Conservation (phyloP, 1,139 yeast species). For the Geotrichum cucujoidarum region DNA sequence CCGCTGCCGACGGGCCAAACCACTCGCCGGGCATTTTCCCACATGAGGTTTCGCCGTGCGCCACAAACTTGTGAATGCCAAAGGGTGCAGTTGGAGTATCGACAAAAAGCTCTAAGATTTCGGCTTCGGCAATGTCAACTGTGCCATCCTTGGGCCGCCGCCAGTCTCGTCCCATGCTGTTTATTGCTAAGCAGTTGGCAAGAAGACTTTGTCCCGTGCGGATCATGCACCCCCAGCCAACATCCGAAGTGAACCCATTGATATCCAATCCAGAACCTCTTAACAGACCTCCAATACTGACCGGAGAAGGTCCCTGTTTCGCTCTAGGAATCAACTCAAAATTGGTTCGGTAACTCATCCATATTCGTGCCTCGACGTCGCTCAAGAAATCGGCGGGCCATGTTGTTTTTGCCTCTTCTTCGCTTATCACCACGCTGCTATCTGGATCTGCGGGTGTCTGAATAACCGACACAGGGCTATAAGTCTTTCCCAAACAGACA, state of each 20-base stretch:
- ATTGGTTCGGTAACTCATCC: conserved; percentile 80
- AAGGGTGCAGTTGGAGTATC: conserved; percentile 65
- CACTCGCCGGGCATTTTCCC: conserved; percentile 89
- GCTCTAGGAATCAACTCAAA: conserved; percentile 62
- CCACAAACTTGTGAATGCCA: conserved; percentile 79
- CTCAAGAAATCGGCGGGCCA: conserved; percentile 50
- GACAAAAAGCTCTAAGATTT: conserved; percentile 55
- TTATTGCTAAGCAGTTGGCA: conserved; percentile 62
- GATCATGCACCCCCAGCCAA: conserved; percentile 99
- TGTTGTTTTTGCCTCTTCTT: conserved; percentile 3
- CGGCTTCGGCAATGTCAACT: conserved; percentile 33
- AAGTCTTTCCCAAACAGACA: conserved; percentile 41
- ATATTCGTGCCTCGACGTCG: conserved; percentile 55
- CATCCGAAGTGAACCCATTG: conserved; percentile 73
- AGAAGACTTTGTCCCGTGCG: conserved; percentile 84
- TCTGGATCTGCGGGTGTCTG: not conserved
- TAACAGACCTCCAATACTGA: conserved; percentile 54
- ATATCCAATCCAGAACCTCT: conserved; percentile 40
- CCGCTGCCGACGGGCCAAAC: conserved; percentile 97
- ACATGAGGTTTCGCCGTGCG: conserved; percentile 58
- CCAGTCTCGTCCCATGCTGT: conserved; percentile 48
- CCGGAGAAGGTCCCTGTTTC: conserved; percentile 70
- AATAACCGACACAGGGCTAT: conserved; percentile 24
- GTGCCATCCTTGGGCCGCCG: conserved; percentile 9
- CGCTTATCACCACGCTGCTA: not conserved